Percentiles rank a stretch among this genome's conserved stretches.
Evolutionary conservation across 202 grass and related monocot genomes (phyloP).

Genomic region (Bolboschoenoplectus hybrid): DNA sequence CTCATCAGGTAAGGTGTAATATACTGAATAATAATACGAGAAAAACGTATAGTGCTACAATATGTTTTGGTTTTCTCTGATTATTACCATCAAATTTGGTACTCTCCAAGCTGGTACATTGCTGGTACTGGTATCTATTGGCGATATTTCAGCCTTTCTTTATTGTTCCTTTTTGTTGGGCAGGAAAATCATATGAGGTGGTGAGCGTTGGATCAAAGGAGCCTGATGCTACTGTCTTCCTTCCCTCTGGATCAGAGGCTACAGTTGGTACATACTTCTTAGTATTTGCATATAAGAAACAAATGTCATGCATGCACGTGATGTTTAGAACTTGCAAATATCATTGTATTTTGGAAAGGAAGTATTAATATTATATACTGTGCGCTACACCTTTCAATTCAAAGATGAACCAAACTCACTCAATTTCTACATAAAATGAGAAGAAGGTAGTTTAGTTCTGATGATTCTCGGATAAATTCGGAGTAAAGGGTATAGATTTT

Average conservation of each 20-base stretch:
- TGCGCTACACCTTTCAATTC: not conserved
- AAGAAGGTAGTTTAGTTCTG: not conserved
- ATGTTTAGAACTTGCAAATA: conserved; percentile 7
- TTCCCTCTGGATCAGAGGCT: conserved; percentile 58
- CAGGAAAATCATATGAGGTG: conserved; percentile 86
- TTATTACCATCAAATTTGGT: conserved; percentile 20
- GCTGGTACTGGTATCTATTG: conserved; percentile 11
- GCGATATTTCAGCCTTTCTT: conserved; percentile 23
- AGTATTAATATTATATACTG: not conserved
- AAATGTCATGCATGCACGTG: not conserved
- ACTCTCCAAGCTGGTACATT: not conserved
- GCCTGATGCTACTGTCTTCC: conserved; percentile 77
- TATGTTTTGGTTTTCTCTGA: conserved; percentile 26
- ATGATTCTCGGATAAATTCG: not conserved
- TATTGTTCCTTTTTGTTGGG: conserved; percentile 17
- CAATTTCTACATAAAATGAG: not conserved
- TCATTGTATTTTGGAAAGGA: not conserved
- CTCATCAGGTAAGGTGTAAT: conserved; percentile 61
- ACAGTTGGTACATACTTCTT: conserved; percentile 52
- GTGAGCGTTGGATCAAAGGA: conserved; percentile 63
- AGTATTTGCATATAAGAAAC: not conserved
- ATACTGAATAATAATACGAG: not conserved
- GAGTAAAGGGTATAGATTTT: not conserved
- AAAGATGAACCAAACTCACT: not conserved
- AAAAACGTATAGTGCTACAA: not conserved